These are phyloP conservation scores for Cladosporium sp. DNA, from an alignment of 2,329 filamentous ascomycete species.

Conservation along the genomic window DNA sequence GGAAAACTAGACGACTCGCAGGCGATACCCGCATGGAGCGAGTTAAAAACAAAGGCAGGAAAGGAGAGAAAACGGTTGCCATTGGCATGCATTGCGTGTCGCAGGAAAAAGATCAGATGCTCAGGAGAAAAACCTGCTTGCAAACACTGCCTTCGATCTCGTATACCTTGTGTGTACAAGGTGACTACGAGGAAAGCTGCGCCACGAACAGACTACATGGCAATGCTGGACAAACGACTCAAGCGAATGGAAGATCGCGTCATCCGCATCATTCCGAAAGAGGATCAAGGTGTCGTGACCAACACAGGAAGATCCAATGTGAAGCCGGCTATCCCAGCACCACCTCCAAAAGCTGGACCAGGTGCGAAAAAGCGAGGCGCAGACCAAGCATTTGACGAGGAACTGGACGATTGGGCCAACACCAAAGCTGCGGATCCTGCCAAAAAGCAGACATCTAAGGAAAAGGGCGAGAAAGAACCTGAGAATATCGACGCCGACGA, in stretches of 20 bases:
- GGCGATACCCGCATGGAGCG: conserved; percentile 44
- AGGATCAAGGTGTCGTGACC: conserved; percentile 66
- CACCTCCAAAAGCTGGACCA: conserved; percentile 50
- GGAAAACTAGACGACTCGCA: conserved; percentile 10
- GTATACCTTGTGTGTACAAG: conserved; percentile 96
- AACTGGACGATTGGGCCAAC: conserved; percentile 76
- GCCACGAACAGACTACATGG: conserved; percentile 96
- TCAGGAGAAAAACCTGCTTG: conserved; percentile 97
- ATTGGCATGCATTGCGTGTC: conserved; percentile 89
- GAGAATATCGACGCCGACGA: conserved; percentile 59
- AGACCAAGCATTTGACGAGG: conserved; percentile 80
- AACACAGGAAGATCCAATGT: conserved; percentile 75
- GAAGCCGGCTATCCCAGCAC: conserved; percentile 67
- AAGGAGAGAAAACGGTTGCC: conserved; percentile 93
- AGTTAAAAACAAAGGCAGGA: conserved; percentile 64
- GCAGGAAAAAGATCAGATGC: conserved; percentile 95
- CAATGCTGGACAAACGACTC: conserved; percentile 91
- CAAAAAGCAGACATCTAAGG: conserved; percentile 5
- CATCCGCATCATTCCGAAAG: conserved; percentile 89
- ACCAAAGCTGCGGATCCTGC: conserved; percentile 19
- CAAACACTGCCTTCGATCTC: conserved; percentile 88
- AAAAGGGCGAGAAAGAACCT: conserved; percentile 21
- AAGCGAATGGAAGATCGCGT: conserved; percentile 98
- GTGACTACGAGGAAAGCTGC: conserved; percentile 91
- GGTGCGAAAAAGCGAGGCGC: conserved; percentile 71